A percentile compares a stretch with the other conserved stretches of the same genome.
These are phyloP conservation scores for Candida albicans DNA, from an alignment of 1,139 yeast genomes.

Conservation along the genomic window DNA sequence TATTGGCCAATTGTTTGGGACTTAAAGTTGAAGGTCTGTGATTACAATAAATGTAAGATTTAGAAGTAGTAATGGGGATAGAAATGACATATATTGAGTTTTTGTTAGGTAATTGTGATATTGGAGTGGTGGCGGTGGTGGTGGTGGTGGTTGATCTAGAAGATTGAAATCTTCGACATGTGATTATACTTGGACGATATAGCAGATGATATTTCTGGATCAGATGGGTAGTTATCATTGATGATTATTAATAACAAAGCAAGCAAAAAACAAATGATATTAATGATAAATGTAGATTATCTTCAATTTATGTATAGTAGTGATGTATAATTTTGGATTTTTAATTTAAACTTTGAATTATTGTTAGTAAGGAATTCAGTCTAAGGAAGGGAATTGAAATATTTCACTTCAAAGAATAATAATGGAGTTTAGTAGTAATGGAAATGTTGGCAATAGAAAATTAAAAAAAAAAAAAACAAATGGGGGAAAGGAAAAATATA, in stretches of 20 bases:
- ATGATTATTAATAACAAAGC: background rate
- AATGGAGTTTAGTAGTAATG: no score
- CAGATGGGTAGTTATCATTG: background rate
- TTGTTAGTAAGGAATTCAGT: no score
- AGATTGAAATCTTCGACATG: slow-evolving; percentile 3
- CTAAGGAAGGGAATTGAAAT: no score
- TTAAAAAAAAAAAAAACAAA: no score
- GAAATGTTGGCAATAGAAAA: no score
- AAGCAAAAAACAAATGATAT: background rate
- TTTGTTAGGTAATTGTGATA: slow-evolving; percentile 5
- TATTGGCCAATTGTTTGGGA: slow-evolving; percentile 25
- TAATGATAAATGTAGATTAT: no score
- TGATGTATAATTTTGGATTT: no score
- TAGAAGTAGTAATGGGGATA: slow-evolving; percentile 59
- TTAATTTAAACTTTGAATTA: no score
- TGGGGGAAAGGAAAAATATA: no score
- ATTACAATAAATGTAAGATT: slow-evolving; percentile 60
- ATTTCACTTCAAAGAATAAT: no score
- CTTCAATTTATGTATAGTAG: no score
- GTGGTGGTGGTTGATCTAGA: background rate
- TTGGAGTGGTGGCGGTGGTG: slow-evolving; percentile 1
- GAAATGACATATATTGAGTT: slow-evolving; percentile 51
- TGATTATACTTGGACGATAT: background rate
- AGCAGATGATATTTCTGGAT: background rate
- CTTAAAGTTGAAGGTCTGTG: slow-evolving; percentile 42